These are phyloP conservation scores for Afroboletus lepidellus DNA, from an alignment of 1,284 basidiomycete species.

Conservation along the genomic window DNA sequence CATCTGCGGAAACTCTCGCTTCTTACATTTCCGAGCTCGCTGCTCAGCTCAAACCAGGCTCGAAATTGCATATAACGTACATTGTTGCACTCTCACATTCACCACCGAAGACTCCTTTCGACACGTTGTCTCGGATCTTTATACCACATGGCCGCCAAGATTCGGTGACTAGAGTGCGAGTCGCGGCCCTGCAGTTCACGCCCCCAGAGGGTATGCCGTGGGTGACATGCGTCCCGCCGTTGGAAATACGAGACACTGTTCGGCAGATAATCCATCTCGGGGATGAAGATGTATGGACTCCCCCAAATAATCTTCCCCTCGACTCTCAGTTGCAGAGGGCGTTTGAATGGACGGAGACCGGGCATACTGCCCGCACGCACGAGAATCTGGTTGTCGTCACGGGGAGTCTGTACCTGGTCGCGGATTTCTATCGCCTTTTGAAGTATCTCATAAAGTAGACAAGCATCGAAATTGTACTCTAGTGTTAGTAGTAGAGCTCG, in stretches of 20 bases:
- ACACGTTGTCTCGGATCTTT: constrained; percentile 70
- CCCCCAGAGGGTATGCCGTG: constrained; percentile 90
- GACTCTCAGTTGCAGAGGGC: constrained; percentile 35
- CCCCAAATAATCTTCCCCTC: constrained; percentile 32
- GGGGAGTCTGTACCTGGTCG: constrained; percentile 90
- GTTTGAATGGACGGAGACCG: constrained; percentile 44
- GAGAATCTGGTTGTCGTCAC: constrained; percentile 64
- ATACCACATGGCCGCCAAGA: constrained; percentile 26
- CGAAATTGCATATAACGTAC: constrained; percentile 53
- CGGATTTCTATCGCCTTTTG: constrained; percentile 76
- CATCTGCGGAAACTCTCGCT: constrained; percentile 72
- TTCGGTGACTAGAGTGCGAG: constrained; percentile 37
- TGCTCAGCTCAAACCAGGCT: constrained; percentile 22
- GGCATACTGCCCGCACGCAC: constrained; percentile 6
- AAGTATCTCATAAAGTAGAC: constrained; percentile 13
- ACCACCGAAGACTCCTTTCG: constrained; percentile 72
- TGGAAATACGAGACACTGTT: constrained; percentile 47
- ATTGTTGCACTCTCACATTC: constrained; percentile 79
- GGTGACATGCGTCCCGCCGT: constrained; percentile 64
- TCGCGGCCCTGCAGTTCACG: constrained; percentile 63
- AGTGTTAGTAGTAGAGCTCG: neutral
- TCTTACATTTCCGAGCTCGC: constrained; percentile 58
- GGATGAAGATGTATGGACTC: constrained; percentile 44
- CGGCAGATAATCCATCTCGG: constrained; percentile 37
- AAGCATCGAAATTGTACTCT: neutral